Conservation (phyloP, 176 grass and related monocot species). For the Musa beccarii region DNA sequence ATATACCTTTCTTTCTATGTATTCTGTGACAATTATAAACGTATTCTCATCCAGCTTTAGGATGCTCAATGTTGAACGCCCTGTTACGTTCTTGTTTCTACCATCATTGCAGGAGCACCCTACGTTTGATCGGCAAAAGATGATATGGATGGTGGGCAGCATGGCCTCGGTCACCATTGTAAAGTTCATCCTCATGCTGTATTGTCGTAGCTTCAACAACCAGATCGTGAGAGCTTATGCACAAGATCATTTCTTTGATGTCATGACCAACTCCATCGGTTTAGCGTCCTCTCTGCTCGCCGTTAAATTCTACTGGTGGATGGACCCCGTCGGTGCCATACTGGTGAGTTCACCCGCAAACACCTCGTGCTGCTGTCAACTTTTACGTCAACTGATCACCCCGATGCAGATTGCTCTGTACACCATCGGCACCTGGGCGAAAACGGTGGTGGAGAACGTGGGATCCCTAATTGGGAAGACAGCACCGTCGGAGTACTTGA, state of each 20-base stretch:
- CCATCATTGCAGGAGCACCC: constrained; percentile 33
- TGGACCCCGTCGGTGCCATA: constrained; percentile 77
- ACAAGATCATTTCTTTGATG: constrained; percentile 90
- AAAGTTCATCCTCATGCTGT: constrained; percentile 83
- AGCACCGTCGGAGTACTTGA: constrained; percentile 4
- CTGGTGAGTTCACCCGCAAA: constrained; percentile 35
- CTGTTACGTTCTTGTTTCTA: no score
- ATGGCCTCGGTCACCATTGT: constrained; percentile 62
- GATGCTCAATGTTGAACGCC: no score
- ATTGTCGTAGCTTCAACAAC: constrained; percentile 78
- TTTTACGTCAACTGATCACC: no score
- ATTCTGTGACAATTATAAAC: no score
- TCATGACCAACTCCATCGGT: constrained; percentile 87
- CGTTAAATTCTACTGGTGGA: constrained; percentile 68
- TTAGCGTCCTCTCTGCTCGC: constrained; percentile 50
- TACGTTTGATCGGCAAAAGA: constrained; percentile 31
- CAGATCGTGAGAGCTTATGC: constrained; percentile 79
- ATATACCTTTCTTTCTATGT: no score
- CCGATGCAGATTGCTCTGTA: constrained; percentile 7
- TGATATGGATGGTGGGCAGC: constrained; percentile 73
- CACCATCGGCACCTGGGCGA: constrained; percentile 1
- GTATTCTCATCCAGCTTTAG: no score
- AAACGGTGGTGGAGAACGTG: not conserved
- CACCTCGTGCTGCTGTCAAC: no score
- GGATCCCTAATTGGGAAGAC: not conserved